phyloP scores from a whole-genome alignment of 768 basidiomycete species.

The Myochromella boudieri region DNA sequence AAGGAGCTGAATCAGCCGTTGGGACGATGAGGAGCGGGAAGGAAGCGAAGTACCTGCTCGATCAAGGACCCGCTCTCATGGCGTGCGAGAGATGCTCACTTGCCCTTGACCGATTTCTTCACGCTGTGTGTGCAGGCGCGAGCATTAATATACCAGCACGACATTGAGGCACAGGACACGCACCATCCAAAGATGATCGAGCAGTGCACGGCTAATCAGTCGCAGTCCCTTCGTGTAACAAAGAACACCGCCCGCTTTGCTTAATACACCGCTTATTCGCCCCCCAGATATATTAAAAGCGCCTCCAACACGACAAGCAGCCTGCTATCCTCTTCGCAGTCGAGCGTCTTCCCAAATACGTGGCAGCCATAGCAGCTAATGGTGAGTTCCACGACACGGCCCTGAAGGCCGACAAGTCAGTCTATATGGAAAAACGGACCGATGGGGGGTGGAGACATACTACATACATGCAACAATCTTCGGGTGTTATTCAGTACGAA shows the following conservation, averaged over 20 bases:
- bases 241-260: constrained; percentile 63
- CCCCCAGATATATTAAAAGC: constrained; percentile 76
- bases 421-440: background rate
- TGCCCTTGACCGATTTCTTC: constrained; percentile 83
- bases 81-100: constrained; percentile 87
- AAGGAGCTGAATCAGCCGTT: constrained; percentile 1
- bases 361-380: constrained; percentile 91
- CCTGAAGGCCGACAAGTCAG: constrained; percentile 32
- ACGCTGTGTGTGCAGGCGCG: constrained; percentile 46
- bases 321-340: constrained; percentile 87
- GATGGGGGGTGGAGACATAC: constrained; percentile 35
- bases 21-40: background rate
- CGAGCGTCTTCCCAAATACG: constrained; percentile 85
- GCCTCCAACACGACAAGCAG: constrained; percentile 83
- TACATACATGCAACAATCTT: constrained; percentile 89
- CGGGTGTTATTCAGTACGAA: constrained; percentile 68
- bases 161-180: constrained; percentile 24
- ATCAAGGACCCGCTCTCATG: constrained; percentile 92
- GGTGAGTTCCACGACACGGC: constrained; percentile 81
- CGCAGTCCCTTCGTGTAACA: too few species aligned
- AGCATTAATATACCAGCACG: constrained; percentile 6
- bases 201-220: background rate
- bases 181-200: constrained; percentile 81
- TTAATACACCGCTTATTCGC: constrained; percentile 95
- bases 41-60: constrained; percentile 60